phyloP scores from a whole-genome alignment of 768 basidiomycete genomes.

The Dioszegia aurantiaca region DNA sequence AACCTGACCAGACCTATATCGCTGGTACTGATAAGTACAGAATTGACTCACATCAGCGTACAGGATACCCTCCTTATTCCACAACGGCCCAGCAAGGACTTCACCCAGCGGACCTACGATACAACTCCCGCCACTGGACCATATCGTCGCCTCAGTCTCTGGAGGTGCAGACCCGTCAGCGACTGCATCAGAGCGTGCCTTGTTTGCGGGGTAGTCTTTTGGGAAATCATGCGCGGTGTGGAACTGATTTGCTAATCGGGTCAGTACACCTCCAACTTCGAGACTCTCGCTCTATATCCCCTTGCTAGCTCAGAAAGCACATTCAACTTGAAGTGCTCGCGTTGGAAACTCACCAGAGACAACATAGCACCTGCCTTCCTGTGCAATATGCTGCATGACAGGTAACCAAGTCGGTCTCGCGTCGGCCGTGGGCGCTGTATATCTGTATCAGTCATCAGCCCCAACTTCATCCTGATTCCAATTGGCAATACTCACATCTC shows the following conservation, averaged over 20 bases:
- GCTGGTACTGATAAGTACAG: no score
- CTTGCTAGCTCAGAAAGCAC: no score
- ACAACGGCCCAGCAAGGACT: slow-evolving; percentile 32
- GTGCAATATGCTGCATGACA: slow-evolving; percentile 34
- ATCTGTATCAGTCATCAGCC: slow-evolving; percentile 14
- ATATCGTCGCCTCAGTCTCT: slow-evolving; percentile 14
- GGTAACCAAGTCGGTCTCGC: slow-evolving; percentile 28
- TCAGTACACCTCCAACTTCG: background rate
- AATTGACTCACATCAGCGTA: slow-evolving; percentile 26
- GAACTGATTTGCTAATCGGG: slow-evolving; percentile 26
- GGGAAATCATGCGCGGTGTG: slow-evolving; percentile 28
- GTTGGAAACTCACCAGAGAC: slow-evolving; percentile 20
- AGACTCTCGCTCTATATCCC: no score
- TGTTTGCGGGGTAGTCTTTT: slow-evolving; percentile 26
- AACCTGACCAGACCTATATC: background rate
- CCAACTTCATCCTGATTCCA: background rate
- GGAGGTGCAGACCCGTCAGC: background rate
- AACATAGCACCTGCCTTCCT: slow-evolving; percentile 35
- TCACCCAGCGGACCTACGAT: slow-evolving; percentile 36
- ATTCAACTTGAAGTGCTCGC: no score
- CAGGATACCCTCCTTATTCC: slow-evolving; percentile 36
- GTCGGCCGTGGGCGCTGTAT: slow-evolving; percentile 35
- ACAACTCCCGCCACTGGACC: slow-evolving; percentile 31
- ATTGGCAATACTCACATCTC: slow-evolving; percentile 23
- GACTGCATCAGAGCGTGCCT: no score